These are phyloP conservation scores for Pyrenophora seminiperda DNA, from an alignment of 2,329 filamentous ascomycete genomes.

Conservation along the genomic window DNA sequence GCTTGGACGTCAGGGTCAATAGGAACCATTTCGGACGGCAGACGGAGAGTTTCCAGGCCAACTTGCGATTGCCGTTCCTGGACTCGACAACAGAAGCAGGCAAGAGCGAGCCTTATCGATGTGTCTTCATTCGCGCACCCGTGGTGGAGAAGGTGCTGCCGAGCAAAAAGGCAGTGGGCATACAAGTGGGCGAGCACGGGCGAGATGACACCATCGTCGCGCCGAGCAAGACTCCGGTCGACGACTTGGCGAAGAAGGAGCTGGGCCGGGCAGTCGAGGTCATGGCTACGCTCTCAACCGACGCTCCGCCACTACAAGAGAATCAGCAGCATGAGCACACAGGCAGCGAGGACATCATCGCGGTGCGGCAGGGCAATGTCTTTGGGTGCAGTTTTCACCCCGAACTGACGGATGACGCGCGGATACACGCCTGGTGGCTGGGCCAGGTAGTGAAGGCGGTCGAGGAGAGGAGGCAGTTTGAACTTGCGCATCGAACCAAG, in stretches of 20 bases:
- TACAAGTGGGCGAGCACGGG: slow-evolving; percentile 57
- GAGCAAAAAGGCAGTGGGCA: slow-evolving; percentile 48
- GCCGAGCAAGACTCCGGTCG: slow-evolving; percentile 57
- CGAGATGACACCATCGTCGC: slow-evolving; percentile 61
- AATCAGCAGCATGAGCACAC: slow-evolving; percentile 54
- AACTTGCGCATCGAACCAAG: slow-evolving; percentile 37
- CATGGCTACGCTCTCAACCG: slow-evolving; percentile 61
- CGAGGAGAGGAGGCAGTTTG: slow-evolving; percentile 39
- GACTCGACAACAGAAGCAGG: slow-evolving; percentile 31
- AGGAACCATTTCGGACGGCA: slow-evolving; percentile 95
- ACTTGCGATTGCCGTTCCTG: slow-evolving; percentile 75
- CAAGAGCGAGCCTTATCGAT: slow-evolving; percentile 66
- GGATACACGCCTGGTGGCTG: slow-evolving; percentile 96
- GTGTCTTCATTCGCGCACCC: slow-evolving; percentile 92
- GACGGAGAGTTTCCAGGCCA: slow-evolving; percentile 84
- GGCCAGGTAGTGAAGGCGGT: slow-evolving; percentile 62
- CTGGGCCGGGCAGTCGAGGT: slow-evolving; percentile 61
- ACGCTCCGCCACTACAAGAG: slow-evolving; percentile 55
- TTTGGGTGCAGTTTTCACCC: slow-evolving; percentile 96
- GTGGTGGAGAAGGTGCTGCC: slow-evolving; percentile 83
- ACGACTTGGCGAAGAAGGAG: slow-evolving; percentile 52
- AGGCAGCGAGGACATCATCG: slow-evolving; percentile 72
- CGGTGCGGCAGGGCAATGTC: slow-evolving; percentile 87
- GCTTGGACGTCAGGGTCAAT: slow-evolving; percentile 86
- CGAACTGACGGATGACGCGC: slow-evolving; percentile 82